phyloP scores from a whole-genome alignment of 2,329 filamentous ascomycete genomes.

The Nectriaceae sp. region DNA sequence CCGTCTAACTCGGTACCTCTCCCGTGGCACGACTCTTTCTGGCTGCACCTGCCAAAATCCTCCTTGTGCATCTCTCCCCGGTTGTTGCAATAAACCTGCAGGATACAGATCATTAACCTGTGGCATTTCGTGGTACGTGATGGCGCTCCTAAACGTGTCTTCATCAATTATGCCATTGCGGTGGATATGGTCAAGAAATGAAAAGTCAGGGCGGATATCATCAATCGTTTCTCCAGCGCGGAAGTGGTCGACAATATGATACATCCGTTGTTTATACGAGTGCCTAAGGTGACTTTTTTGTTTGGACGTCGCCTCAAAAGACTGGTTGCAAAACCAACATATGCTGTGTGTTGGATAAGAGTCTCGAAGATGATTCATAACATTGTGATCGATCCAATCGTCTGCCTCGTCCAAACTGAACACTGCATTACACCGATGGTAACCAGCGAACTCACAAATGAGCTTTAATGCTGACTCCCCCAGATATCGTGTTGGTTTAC shows the following conservation, averaged over 20 bases:
- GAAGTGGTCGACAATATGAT: conserved; percentile 52
- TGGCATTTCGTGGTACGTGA: conserved; percentile 19
- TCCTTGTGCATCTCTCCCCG: no score
- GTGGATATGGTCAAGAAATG: conserved; percentile 41
- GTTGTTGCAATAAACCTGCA: no score
- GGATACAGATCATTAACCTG: conserved; percentile 16
- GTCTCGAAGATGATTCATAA: conserved; percentile 37
- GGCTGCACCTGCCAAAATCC: no score
- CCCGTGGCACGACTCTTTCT: no score
- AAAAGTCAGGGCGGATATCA: conserved; percentile 42
- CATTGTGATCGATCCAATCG: conserved; percentile 50
- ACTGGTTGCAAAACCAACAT: conserved; percentile 54
- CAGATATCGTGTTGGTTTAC: no score
- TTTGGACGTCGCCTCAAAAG: conserved; percentile 29
- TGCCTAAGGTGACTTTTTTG: conserved; percentile 8
- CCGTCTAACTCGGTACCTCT: no score
- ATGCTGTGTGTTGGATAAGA: conserved; percentile 38
- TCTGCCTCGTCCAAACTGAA: conserved; percentile 42
- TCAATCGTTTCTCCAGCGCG: conserved; percentile 20
- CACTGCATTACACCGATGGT: conserved; percentile 35
- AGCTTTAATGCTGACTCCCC: conserved; percentile 1
- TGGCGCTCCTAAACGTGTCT: conserved; percentile 22
- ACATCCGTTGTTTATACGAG: conserved; percentile 45
- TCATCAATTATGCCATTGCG: conserved; percentile 29
- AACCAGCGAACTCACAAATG: conserved; percentile 46